phyloP scores from a whole-genome alignment of 768 basidiomycete genomes.

The Russula virescens region DNA sequence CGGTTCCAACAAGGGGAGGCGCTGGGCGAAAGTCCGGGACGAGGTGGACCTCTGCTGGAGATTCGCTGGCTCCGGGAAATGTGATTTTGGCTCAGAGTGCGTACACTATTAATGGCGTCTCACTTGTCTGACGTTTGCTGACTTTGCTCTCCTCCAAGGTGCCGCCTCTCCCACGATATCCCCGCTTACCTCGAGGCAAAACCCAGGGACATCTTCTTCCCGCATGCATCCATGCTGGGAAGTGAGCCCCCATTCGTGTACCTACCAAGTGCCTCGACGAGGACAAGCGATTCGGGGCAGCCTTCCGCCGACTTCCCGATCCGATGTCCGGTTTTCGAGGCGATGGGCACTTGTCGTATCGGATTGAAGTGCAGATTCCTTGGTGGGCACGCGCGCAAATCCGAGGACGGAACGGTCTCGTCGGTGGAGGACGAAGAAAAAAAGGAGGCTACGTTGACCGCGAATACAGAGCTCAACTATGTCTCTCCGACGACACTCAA shows the following conservation, averaged over 20 bases:
- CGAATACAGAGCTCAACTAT: constrained; percentile 65
- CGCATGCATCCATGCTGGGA: constrained; percentile 39
- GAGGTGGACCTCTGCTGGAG: constrained; percentile 80
- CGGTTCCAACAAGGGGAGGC: constrained; percentile 80
- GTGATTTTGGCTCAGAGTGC: constrained; percentile 65
- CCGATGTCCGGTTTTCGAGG: constrained; percentile 60
- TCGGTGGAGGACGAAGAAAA: constrained; percentile 54
- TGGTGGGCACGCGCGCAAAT: constrained; percentile 59
- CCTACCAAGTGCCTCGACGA: constrained; percentile 27
- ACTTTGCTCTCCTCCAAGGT: constrained; percentile 37
- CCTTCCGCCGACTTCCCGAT: constrained; percentile 44
- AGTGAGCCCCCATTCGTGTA: constrained; percentile 48
- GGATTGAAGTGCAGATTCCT: constrained; percentile 93
- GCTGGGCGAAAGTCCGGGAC: constrained; percentile 73
- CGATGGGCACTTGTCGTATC: constrained; percentile 69
- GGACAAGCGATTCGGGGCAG: constrained; percentile 29
- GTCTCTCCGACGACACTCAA: constrained; percentile 52
- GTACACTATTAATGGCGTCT: constrained; percentile 20
- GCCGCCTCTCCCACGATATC: constrained; percentile 77
- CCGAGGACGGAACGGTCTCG: constrained; percentile 40
- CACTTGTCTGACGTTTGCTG: background rate
- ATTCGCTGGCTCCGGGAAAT: constrained; percentile 61
- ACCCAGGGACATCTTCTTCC: constrained; percentile 62
- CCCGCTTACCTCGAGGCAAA: constrained; percentile 70
- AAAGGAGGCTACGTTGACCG: constrained; percentile 42